Evolutionary conservation across 495 filamentous ascomycete species (phyloP), one percentile per base, ranked within the genome.

Genomic region (Lasiosphaeriaceae sp.): DNA sequence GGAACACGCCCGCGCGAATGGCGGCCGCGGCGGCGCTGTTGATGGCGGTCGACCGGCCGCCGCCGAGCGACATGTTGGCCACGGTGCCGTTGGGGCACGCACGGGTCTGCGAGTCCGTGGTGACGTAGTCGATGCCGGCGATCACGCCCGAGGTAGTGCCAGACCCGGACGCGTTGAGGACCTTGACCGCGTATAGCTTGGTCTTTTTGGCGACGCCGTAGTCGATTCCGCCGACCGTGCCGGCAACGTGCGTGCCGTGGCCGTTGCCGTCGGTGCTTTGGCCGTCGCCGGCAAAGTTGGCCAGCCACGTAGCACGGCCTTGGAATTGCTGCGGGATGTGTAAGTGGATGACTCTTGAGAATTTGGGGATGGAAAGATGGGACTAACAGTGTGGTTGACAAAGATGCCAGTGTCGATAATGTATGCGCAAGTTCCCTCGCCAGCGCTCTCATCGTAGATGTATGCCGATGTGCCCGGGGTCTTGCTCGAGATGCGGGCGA

Each of bases 121-220:
- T 65, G 17, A 75, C 73, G 55, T 66, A 78, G 69, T 77, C 70
- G 64, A 77, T 76, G 56, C 75, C 75, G 14, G 74, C 71, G 39
- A 78, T 72, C 56, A 77, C 71, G 50, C 69, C 59, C 9, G 66
- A 63, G 44, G 54, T 65, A 21, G 64, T 63, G 46, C 82, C 82
- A 9, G 73, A 74, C 29, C 67, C 71, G 58, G 66, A 51, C 29
- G 70, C 69, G 59, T 77, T 72, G 59, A 89, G 80, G 50, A 89
- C 85, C 74, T 89, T 88, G 68, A 89, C 85, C 52, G 81, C 84
- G 58, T 84, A 78, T 35, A 90, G 69, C 23, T 62, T 68, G 19
- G 83, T 84, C 60, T 80, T 78, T 74, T 89, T 89, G 52, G 86
- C 79, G 47, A 89, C 76, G 60, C 86, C 87, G 59, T 83, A 86